Base-by-base conservation (phyloP, 305 asterid genomes). In the Fraxinus ornus region DNA sequence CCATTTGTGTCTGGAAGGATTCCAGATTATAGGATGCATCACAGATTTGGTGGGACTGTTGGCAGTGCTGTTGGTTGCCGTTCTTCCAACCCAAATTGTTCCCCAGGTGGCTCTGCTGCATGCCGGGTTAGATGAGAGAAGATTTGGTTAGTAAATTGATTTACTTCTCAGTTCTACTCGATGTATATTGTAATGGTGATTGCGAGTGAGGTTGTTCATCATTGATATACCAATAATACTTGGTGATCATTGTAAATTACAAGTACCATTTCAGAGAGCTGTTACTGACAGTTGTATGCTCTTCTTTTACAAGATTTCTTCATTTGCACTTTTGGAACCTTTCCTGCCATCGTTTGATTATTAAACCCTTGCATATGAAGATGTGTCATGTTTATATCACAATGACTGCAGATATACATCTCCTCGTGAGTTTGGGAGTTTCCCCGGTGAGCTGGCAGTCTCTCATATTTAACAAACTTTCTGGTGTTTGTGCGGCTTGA, bases 71-170 rank as follows among this genome's bases (percentile, higher is more conserved):
- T 90, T 76, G 93, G 89, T 82, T 94, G 98, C 82, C 90, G 97
- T 75, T 88, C 95, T 66, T 83, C 96, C 52, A 91, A 90, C 88
- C 93, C 93, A 5, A 91, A 80, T 82, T 89, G 97, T 89, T 92
- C 98, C 78, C 93, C 97, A 2, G 91, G 94, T 81, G 95, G 94
- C 76, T 91, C 95, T 9, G 88, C 93, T 28, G 87, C 93, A 15
- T 94, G 97, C 87, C 92, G 93, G 79, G 98, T 92, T 81, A 91
- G 99, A 89, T 94, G 94, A 91, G 84, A 76, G 72, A 64, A 82
- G 30, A 57, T 62, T 76, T 47, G 75, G 10, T n/a, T n/a, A 82
- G 41, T 74, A 79, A 41, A 79, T 77, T 77, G 68, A 73, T 68
- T 30, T 30, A 26, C 80, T 74, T 78, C 84, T 81, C 33, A 33